Evolutionary conservation across 257 asterid genomes (phyloP).

Genomic region (Przewalskia tangutica): DNA sequence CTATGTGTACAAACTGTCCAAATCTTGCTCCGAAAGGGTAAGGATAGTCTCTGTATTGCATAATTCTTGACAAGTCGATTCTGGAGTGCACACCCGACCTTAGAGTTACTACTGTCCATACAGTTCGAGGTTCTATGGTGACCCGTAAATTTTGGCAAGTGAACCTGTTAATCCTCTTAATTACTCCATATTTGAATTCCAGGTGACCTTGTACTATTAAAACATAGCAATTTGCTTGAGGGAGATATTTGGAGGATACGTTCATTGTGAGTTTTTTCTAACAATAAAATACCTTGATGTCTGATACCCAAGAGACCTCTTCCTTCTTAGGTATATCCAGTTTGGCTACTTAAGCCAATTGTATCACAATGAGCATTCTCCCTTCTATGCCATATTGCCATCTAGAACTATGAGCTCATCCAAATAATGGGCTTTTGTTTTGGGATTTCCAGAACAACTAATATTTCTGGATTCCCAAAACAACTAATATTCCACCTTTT

Average conservation of each 20-base stretch:
- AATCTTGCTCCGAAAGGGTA: conserved; percentile 87
- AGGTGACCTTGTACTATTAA: not conserved
- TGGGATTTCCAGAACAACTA: not conserved
- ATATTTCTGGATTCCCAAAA: not conserved
- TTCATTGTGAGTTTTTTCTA: not conserved
- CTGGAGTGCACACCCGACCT: not conserved
- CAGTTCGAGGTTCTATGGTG: not conserved
- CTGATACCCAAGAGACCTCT: not conserved
- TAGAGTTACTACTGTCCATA: not conserved
- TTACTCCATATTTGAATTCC: not conserved
- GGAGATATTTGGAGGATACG: not conserved
- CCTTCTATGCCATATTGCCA: not conserved
- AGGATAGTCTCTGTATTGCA: conserved; percentile 12
- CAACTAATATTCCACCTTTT: not conserved
- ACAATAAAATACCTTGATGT: not conserved
- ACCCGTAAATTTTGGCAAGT: not conserved
- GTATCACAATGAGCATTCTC: not conserved
- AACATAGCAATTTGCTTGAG: not conserved
- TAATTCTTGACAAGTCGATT: not conserved
- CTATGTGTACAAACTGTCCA: conserved; percentile 95
- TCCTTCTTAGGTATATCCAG: not conserved
- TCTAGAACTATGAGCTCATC: not conserved
- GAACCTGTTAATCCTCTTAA: not conserved
- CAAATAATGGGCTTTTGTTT: not conserved
- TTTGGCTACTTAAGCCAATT: not conserved